Conservation (phyloP, 441 rosid species). For the Corymbia citriodora region DNA sequence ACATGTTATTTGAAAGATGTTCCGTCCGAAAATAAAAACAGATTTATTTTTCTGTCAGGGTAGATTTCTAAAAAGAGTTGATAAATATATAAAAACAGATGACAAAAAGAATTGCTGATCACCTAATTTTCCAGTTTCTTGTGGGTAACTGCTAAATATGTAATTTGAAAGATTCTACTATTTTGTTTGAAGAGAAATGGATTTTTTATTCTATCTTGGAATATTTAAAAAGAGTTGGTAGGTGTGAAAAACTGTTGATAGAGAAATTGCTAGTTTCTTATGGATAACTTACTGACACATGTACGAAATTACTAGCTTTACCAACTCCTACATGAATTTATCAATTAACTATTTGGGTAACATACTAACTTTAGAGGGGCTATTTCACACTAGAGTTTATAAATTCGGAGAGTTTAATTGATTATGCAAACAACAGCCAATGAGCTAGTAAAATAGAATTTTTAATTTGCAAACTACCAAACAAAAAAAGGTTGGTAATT, state of each 20-base stretch:
- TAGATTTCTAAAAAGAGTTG: not conserved
- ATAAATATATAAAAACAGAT: not conserved
- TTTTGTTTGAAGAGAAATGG: too few relatives aligned
- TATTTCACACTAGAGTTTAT: fast-evolving
- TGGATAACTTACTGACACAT: not conserved
- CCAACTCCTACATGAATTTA: not conserved
- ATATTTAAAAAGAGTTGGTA: too few relatives aligned
- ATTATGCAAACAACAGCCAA: not conserved
- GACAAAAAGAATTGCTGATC: not conserved
- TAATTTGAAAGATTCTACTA: too few relatives aligned
- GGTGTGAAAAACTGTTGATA: too few relatives aligned
- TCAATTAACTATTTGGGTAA: not conserved
- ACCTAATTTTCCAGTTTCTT: not conserved
- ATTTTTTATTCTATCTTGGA: too few relatives aligned
- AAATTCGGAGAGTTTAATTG: not conserved
- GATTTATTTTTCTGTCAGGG: not conserved
- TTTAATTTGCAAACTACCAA: not conserved
- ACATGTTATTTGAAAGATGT: not conserved
- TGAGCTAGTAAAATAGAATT: not conserved
- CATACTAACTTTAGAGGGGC: fast-evolving
- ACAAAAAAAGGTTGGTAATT: not conserved
- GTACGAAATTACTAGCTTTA: not conserved
- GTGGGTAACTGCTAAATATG: not conserved
- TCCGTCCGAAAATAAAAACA: not conserved
- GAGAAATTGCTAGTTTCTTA: too few relatives aligned